Base-by-base conservation (phyloP, 2,329 filamentous ascomycete genomes). In the Penicillium occitanis region DNA sequence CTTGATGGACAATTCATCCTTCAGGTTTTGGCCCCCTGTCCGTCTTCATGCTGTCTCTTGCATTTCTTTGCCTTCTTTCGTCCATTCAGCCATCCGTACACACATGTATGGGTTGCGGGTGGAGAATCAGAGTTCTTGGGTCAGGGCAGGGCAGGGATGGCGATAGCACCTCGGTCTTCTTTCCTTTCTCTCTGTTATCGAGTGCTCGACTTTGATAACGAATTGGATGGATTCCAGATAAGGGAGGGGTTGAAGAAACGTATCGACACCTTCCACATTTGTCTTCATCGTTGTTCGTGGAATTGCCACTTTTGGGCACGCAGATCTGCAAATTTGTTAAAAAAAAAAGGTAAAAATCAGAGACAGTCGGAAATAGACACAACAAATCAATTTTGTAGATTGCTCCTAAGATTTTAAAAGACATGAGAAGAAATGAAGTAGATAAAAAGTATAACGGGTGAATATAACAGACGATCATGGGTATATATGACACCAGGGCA, bases 381-480 rank as follows among this genome's bases (percentile, higher is more conserved):
- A 17, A 57, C 33, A 40, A 37, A 17, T 51, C 48, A 28, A 30
- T 40, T 57, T 22, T 19, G 5, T 57, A 57, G 53, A 40, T 37
- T 37, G 53, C 53, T 57, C 53, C 33, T 37, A 57, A 1, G 40
- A 57, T 57, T 35, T 57, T 37, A 40, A 33, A 60, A 46, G 28
- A 60, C 57, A 60, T 30, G 22, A 17, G 22, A 30, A 58, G 55
- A 58, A 19, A 25, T 10, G 40, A 60, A 60, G 57, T 37, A 44
- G 17, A 40, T 44, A 59, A 22, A 6, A 44, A 60, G 22, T 42
- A 42, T 11, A 17, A 30, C 8, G 7, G 57, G 6, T 14, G 37
- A 46, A 60, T 19, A 40, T n/a, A 60, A 60, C 37, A 60, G 57
- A 60, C 57, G 37, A 60, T 60, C 57, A 60, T 60, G 57, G 57